Percentiles rank a stretch among this genome's conserved stretches.
phyloP scores from a whole-genome alignment of 2,329 filamentous ascomycete genomes.

The Arthrobotrys entomopaga region DNA sequence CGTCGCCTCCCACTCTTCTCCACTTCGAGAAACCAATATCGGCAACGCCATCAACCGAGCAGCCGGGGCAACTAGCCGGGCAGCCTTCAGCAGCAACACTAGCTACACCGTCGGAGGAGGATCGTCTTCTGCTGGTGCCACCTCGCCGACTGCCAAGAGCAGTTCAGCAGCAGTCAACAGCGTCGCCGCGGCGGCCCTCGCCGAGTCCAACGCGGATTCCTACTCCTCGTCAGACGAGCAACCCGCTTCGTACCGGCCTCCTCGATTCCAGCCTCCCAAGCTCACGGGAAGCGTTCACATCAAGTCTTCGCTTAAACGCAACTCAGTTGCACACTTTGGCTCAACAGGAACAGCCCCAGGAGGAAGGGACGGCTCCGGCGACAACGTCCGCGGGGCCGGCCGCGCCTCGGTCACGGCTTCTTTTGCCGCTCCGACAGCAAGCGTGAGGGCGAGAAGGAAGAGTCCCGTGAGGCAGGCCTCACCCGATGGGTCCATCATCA shows the following conservation, averaged over 20 bases:
- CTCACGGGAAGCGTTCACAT: slow-evolving; percentile 54
- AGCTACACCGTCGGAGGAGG: slow-evolving; percentile 31
- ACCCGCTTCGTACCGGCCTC: slow-evolving; percentile 47
- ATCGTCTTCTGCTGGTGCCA: slow-evolving; percentile 26
- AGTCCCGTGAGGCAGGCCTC: slow-evolving; percentile 62
- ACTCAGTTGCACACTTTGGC: slow-evolving; percentile 51
- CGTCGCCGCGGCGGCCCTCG: slow-evolving; percentile 39
- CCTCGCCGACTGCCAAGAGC: slow-evolving; percentile 52
- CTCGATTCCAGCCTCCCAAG: slow-evolving; percentile 53
- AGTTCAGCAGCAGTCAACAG: slow-evolving; percentile 18
- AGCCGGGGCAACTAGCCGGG: slow-evolving; percentile 31
- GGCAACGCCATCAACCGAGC: slow-evolving; percentile 49
- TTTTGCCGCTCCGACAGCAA: slow-evolving; percentile 56
- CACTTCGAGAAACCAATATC: slow-evolving; percentile 53
- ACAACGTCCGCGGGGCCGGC: slow-evolving; percentile 21
- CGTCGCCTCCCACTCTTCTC: slow-evolving; percentile 26
- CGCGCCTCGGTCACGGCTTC: slow-evolving; percentile 55
- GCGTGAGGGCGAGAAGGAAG: slow-evolving; percentile 61
- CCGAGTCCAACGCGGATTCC: slow-evolving; percentile 55
- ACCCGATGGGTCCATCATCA: slow-evolving; percentile 61
- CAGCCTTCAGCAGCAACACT: slow-evolving; percentile 17
- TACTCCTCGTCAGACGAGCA: slow-evolving; percentile 56
- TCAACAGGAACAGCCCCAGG: slow-evolving; percentile 8
- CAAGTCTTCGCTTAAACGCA: slow-evolving; percentile 53
- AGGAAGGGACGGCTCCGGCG: neutral